Conservation (phyloP, 1,284 basidiomycete species). For the Sporisorium reilianum region DNA sequence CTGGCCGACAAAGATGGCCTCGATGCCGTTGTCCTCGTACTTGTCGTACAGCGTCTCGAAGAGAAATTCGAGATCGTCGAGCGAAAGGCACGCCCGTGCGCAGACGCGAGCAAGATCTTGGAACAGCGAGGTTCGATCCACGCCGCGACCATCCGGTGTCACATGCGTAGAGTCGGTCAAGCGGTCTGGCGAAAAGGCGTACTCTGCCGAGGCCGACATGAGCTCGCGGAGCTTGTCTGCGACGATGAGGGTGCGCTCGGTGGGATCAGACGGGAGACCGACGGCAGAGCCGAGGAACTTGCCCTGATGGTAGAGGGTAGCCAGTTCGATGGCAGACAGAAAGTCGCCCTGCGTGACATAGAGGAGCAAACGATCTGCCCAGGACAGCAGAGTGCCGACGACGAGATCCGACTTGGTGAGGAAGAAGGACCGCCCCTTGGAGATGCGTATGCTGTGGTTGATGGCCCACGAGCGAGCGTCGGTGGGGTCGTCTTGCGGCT, state of each 20-base stretch:
- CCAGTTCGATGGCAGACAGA: slow-evolving; percentile 87
- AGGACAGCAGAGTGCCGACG: slow-evolving; percentile 89
- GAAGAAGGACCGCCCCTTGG: slow-evolving; percentile 91
- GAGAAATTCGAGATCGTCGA: slow-evolving; percentile 84
- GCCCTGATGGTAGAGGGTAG: slow-evolving; percentile 85
- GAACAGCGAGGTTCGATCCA: slow-evolving; percentile 89
- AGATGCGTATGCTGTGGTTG: slow-evolving; percentile 77
- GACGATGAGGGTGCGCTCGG: slow-evolving; percentile 77
- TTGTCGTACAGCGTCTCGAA: slow-evolving; percentile 90
- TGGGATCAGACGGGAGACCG: slow-evolving; percentile 80
- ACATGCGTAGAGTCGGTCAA: slow-evolving; percentile 88
- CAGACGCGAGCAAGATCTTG: slow-evolving; percentile 86
- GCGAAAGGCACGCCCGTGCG: slow-evolving; percentile 83
- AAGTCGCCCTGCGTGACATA: slow-evolving; percentile 89
- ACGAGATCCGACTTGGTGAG: slow-evolving; percentile 76
- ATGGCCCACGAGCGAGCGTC: slow-evolving; percentile 34
- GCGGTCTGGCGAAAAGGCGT: slow-evolving; percentile 93
- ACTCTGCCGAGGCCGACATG: slow-evolving; percentile 86
- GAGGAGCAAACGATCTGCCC: slow-evolving; percentile 91
- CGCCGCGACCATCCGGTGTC: slow-evolving; percentile 85
- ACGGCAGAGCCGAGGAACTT: slow-evolving; percentile 87
- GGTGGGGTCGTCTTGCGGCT: slow-evolving; percentile 5
- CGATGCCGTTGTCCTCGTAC: slow-evolving; percentile 86
- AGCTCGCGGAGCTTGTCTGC: slow-evolving; percentile 83
- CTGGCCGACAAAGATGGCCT: slow-evolving; percentile 85